Conservation (phyloP, 805 yeast species). For the Ogataea chonburiensis region DNA sequence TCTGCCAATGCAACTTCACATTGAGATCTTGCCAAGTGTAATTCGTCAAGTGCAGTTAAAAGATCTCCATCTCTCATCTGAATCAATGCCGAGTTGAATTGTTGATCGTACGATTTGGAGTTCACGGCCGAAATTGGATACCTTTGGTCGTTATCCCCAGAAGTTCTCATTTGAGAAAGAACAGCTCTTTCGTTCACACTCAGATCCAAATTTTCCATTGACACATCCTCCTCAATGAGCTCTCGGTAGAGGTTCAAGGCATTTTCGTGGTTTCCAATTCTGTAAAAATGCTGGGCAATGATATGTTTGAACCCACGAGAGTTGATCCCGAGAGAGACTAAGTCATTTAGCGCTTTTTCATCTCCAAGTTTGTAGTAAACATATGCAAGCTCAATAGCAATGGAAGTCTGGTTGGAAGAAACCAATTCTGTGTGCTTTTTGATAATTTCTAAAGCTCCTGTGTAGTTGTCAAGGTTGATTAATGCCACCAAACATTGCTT, state of each 20-base stretch:
- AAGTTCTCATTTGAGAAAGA: constrained; percentile 44
- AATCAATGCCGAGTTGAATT: constrained; percentile 59
- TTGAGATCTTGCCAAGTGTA: constrained; percentile 45
- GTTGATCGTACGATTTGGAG: constrained; percentile 48
- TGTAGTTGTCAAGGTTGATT: constrained; percentile 58
- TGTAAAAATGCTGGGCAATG: constrained; percentile 52
- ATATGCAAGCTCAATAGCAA: constrained; percentile 54
- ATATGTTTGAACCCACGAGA: constrained; percentile 46
- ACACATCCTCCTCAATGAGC: constrained; percentile 33
- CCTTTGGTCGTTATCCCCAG: constrained; percentile 4
- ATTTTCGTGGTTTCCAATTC: constrained; percentile 43
- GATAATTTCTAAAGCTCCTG: constrained; percentile 45
- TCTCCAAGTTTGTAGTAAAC: constrained; percentile 52
- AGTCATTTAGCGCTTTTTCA: constrained; percentile 25
- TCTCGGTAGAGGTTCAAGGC: constrained; percentile 48
- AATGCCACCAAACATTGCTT: constrained; percentile 53
- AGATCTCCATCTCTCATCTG: constrained; percentile 42
- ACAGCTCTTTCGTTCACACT: constrained; percentile 67
- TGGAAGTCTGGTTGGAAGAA: constrained; percentile 31
- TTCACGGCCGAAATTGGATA: constrained; percentile 14
- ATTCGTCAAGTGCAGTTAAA: constrained; percentile 39
- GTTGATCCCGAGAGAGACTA: constrained; percentile 15
- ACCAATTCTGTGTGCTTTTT: constrained; percentile 24
- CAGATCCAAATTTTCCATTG: constrained; percentile 51
- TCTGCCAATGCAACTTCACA: constrained; percentile 42